Conservation (phyloP, 768 basidiomycete genomes). For the Russula ochroleuca region DNA sequence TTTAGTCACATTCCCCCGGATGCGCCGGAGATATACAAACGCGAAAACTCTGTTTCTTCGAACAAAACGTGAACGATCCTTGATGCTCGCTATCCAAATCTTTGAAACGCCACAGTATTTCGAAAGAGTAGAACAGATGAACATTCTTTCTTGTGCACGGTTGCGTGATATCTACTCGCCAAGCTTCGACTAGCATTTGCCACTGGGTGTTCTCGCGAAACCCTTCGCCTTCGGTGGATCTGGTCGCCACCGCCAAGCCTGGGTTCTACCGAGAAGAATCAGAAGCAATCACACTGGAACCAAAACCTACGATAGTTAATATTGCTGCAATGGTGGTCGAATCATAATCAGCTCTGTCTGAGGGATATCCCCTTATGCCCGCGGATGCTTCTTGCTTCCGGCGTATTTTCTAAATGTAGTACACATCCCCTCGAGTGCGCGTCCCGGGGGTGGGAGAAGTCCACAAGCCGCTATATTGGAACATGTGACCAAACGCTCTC, state of each 20-base stretch:
- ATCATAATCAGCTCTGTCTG: not conserved
- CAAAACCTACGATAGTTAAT: not conserved
- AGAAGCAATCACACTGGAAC: not conserved
- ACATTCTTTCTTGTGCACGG: not conserved
- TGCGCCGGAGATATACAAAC: too few species aligned
- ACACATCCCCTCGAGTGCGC: not conserved
- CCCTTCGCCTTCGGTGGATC: not conserved
- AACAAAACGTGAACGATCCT: not conserved
- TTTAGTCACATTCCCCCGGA: too few species aligned
- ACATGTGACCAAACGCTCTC: too few species aligned
- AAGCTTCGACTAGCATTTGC: not conserved
- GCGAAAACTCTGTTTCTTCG: too few species aligned
- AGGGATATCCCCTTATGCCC: not conserved
- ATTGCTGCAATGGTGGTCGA: not conserved
- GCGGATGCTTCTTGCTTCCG: not conserved
- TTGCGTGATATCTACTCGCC: not conserved
- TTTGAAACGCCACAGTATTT: not conserved
- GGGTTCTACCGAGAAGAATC: not conserved
- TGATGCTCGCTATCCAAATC: not conserved
- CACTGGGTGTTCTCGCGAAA: not conserved
- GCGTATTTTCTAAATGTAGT: not conserved
- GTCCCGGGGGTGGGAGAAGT: not conserved
- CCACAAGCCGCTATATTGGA: not conserved
- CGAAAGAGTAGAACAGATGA: not conserved
- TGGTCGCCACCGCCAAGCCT: not conserved